A percentile compares a stretch with the other conserved stretches of the same genome.
These are phyloP conservation scores for Mycena epipterygia DNA, from an alignment of 768 basidiomycete species.

Conservation along the genomic window DNA sequence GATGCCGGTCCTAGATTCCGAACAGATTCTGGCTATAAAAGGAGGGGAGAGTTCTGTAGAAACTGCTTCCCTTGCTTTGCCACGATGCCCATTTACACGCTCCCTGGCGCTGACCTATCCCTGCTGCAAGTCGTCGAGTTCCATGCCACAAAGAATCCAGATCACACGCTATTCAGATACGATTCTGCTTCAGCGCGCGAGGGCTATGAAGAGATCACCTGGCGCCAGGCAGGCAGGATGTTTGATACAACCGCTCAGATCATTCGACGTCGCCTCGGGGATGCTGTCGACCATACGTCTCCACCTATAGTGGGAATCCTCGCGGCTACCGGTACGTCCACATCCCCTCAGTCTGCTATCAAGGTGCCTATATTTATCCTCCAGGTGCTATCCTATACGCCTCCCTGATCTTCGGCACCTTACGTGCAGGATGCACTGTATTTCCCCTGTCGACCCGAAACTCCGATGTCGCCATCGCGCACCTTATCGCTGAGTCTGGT, in stretches of 20 bases:
- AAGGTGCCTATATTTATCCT: not conserved
- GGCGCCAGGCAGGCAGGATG: not conserved
- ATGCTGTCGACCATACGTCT: not conserved
- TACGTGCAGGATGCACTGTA: no score
- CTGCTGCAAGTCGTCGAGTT: conserved; percentile 7
- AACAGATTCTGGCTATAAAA: no score
- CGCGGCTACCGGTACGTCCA: conserved; percentile 2
- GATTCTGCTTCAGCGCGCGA: conserved; percentile 3
- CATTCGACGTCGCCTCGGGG: conserved; percentile 5
- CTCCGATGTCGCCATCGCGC: not conserved
- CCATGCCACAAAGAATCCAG: not conserved
- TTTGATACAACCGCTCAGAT: conserved; percentile 18
- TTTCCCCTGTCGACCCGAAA: not conserved
- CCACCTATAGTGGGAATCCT: conserved; percentile 13
- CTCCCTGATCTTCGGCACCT: not conserved
- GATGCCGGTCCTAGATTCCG: no score
- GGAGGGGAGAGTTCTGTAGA: no score
- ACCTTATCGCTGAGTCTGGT: conserved; percentile 13
- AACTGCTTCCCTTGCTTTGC: no score
- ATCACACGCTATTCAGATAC: conserved; percentile 15
- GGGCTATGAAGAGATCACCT: conserved; percentile 16
- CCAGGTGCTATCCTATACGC: conserved; percentile 13
- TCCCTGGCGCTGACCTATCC: not conserved
- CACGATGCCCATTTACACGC: no score
- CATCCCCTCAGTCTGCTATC: no score